Evolutionary conservation across 2,329 filamentous ascomycete species (phyloP).

Genomic region (Fusarium sp.): DNA sequence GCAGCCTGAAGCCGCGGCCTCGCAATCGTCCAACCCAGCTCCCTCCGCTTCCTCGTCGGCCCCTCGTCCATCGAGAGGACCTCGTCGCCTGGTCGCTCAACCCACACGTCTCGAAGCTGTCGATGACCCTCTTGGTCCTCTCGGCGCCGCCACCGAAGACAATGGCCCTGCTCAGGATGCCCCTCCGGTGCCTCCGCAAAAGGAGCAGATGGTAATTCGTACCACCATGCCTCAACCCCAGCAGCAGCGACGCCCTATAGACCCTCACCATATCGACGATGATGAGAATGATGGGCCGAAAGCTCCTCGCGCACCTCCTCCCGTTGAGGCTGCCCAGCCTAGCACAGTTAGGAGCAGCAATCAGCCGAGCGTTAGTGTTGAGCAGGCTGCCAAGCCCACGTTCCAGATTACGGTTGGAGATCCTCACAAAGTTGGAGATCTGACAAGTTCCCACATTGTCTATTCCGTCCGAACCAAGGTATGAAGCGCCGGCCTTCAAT

Average conservation of each 20-base stretch:
- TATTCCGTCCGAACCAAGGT: slow-evolving; percentile 96
- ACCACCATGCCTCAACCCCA: slow-evolving; percentile 62
- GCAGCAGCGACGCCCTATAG: slow-evolving; percentile 58
- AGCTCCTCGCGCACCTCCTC: slow-evolving; percentile 72
- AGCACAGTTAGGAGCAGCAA: slow-evolving; percentile 62
- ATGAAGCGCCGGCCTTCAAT: slow-evolving; percentile 28
- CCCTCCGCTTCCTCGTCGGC: slow-evolving; percentile 46
- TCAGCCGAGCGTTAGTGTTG: slow-evolving; percentile 85
- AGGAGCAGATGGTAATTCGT: slow-evolving; percentile 71
- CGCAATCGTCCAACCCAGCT: slow-evolving; percentile 44
- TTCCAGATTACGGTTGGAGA: slow-evolving; percentile 95
- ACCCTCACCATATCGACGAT: slow-evolving; percentile 75
- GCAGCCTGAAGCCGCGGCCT: slow-evolving; percentile 43
- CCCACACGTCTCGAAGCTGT: slow-evolving; percentile 82
- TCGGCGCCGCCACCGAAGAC: slow-evolving; percentile 71
- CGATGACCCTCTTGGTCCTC: slow-evolving; percentile 79
- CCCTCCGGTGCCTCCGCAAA: slow-evolving; percentile 75
- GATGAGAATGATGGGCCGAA: slow-evolving; percentile 68
- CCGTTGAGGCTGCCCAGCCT: slow-evolving; percentile 67
- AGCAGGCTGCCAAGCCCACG: slow-evolving; percentile 90
- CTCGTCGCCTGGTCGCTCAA: slow-evolving; percentile 75
- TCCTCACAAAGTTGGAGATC: slow-evolving; percentile 95
- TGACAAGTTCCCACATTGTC: slow-evolving; percentile 97
- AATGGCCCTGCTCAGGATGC: slow-evolving; percentile 55
- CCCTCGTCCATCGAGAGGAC: slow-evolving; percentile 58